Evolutionary conservation across 2,329 filamentous ascomycete genomes (phyloP).

Genomic region (Sordariomycetes sp.): DNA sequence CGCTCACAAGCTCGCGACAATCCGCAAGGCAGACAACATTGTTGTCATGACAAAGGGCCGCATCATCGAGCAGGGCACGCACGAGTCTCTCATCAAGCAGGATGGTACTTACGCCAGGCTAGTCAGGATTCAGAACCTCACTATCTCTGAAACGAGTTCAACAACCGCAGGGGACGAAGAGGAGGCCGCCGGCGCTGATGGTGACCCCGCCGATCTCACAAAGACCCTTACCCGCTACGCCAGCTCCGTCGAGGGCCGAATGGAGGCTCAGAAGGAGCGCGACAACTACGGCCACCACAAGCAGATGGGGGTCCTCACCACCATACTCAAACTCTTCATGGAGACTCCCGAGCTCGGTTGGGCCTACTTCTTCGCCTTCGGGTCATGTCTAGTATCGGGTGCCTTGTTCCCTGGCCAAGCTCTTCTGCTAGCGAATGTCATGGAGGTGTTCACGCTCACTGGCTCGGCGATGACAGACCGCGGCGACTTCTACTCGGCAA

Average conservation of each 20-base stretch:
- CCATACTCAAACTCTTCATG: slow-evolving; percentile 19
- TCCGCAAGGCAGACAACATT: slow-evolving; percentile 50
- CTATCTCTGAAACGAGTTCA: slow-evolving; percentile 8
- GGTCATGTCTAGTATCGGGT: slow-evolving; percentile 15
- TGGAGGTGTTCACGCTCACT: slow-evolving; percentile 20
- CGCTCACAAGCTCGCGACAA: slow-evolving; percentile 46
- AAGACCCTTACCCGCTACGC: slow-evolving; percentile 5
- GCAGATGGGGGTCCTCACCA: slow-evolving; percentile 15
- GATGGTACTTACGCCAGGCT: slow-evolving; percentile 36
- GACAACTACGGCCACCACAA: slow-evolving; percentile 21
- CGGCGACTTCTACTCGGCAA: slow-evolving; percentile 38
- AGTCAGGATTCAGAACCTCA: slow-evolving; percentile 29
- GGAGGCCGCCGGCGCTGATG: slow-evolving; percentile 6
- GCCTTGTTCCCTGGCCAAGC: slow-evolving; percentile 24
- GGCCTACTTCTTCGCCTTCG: slow-evolving; percentile 19
- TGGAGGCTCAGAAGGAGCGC: slow-evolving; percentile 20
- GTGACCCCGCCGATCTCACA: slow-evolving; percentile 5
- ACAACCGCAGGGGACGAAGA: slow-evolving; percentile 1
- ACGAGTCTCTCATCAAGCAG: slow-evolving; percentile 37
- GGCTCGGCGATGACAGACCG: slow-evolving; percentile 13
- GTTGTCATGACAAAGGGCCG: slow-evolving; percentile 47
- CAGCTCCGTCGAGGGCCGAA: slow-evolving; percentile 14
- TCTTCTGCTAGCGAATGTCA: slow-evolving; percentile 24
- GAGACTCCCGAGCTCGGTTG: slow-evolving; percentile 21
- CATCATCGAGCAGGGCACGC: slow-evolving; percentile 48